phyloP scores from a whole-genome alignment of 1,284 basidiomycete species.

The Ustilago tritici region DNA sequence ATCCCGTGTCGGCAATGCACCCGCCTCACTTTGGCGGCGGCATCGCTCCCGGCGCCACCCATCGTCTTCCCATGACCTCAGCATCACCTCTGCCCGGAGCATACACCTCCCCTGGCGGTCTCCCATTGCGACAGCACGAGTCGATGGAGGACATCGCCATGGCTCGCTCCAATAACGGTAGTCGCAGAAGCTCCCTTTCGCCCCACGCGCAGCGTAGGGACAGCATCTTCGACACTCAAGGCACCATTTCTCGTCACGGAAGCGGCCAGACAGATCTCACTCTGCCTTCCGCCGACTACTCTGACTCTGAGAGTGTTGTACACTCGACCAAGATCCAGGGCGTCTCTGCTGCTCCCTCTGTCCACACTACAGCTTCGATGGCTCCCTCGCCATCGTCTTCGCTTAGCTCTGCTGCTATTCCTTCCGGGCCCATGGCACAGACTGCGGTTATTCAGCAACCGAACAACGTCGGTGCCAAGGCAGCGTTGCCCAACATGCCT shows the following conservation, averaged over 20 bases:
- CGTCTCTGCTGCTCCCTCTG: not conserved
- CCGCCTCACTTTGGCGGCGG: conserved; percentile 25
- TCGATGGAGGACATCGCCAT: conserved; percentile 22
- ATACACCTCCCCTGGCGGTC: conserved; percentile 16
- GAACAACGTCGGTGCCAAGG: not conserved
- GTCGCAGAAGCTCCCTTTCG: conserved; percentile 28
- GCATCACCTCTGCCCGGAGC: conserved; percentile 17
- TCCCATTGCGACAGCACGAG: conserved; percentile 19
- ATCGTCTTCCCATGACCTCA: conserved; percentile 19
- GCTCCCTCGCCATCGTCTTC: conserved; percentile 15
- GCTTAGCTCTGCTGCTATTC: conserved; percentile 16
- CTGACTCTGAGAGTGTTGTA: conserved; percentile 22
- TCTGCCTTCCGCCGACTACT: conserved; percentile 25
- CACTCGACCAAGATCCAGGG: conserved; percentile 23
- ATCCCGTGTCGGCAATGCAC: conserved; percentile 14
- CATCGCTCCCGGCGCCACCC: conserved; percentile 30
- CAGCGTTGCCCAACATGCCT: not conserved
- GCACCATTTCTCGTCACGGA: conserved; percentile 34
- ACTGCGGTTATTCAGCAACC: not conserved
- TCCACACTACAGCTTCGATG: not conserved
- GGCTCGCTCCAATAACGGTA: conserved; percentile 18
- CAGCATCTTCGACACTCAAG: conserved; percentile 18
- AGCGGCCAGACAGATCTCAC: conserved; percentile 48
- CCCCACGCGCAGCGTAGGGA: conserved; percentile 20
- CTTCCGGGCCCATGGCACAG: conserved; percentile 17